phyloP scores from a whole-genome alignment of 148 eudicot genomes.

The Vaccinium macrocarpon region DNA sequence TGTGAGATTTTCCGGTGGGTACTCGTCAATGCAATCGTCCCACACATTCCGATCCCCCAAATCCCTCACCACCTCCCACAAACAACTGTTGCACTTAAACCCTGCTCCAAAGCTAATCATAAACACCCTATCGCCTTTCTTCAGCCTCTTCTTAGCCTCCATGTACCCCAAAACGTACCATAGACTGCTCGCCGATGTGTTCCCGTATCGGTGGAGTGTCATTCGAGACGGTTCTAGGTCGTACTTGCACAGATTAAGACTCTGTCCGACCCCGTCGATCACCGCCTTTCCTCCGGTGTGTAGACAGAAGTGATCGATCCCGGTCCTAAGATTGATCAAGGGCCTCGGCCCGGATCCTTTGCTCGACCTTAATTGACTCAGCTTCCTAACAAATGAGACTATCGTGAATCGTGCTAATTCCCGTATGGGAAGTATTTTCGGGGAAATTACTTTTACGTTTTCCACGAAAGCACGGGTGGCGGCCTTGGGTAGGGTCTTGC shows the following conservation, averaged over 20 bases:
- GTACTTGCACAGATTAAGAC: conserved; percentile 26
- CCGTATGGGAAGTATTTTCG: conserved; percentile 47
- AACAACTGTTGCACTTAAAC: conserved; percentile 37
- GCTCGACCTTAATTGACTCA: not conserved
- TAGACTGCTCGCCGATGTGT: conserved; percentile 48
- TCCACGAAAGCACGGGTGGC: conserved; percentile 60
- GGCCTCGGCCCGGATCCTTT: conserved; percentile 1
- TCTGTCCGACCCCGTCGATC: conserved; percentile 34
- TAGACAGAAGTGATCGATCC: conserved; percentile 42
- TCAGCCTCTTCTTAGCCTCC: conserved; percentile 50
- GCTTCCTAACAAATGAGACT: not conserved
- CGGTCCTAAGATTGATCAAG: conserved; percentile 28
- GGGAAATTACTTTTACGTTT: conserved; percentile 50
- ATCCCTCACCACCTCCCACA: conserved; percentile 36
- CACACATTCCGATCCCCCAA: conserved; percentile 31
- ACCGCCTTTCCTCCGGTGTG: conserved; percentile 53
- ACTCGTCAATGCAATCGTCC: conserved; percentile 33
- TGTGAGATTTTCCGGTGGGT: conserved; percentile 16
- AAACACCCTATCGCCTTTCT: conserved; percentile 37
- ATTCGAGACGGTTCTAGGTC: conserved; percentile 46
- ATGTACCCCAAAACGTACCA: conserved; percentile 52
- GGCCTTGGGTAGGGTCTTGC: conserved; percentile 54
- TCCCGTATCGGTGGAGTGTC: conserved; percentile 49
- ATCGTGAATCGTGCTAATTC: conserved; percentile 46
- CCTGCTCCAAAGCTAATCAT: conserved; percentile 56